phyloP scores from a whole-genome alignment of 2,329 filamentous ascomycete genomes.

The Leptodontidium sp. region DNA sequence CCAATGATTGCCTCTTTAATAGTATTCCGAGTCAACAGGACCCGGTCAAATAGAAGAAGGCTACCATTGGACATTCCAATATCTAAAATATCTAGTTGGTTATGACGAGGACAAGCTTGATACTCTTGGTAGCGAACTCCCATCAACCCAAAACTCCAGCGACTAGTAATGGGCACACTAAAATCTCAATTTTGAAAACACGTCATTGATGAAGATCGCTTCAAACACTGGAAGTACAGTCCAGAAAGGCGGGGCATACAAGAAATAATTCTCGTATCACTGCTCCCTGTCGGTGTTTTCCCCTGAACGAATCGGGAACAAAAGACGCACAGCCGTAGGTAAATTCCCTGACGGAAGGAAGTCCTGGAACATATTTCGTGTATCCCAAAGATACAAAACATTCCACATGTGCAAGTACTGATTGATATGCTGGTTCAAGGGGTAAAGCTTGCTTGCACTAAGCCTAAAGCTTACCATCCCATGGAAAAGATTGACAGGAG shows the following conservation, averaged over 20 bases:
- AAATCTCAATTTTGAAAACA: not conserved
- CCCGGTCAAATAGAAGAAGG: too few species aligned
- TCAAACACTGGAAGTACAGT: too few species aligned
- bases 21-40: too few species aligned
- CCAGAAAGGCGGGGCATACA: not conserved
- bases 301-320: slow-evolving; percentile 14
- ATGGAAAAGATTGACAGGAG: not conserved
- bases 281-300: not conserved
- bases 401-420: not conserved
- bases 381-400: not conserved
- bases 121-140: too few species aligned
- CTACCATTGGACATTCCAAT: too few species aligned
- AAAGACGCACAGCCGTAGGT: slow-evolving; percentile 3
- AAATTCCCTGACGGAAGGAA: not conserved
- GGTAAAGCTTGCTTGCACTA: not conserved
- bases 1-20: too few species aligned
- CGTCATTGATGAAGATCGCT: not conserved
- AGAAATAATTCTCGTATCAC: not conserved
- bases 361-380: not conserved
- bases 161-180: not conserved
- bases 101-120: not conserved
- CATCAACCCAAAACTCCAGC: not conserved
- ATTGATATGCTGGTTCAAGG: slow-evolving; percentile 4
- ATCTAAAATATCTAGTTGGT: not conserved
- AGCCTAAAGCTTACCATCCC: not conserved